Percentiles rank a stretch among this genome's conserved stretches.
These are phyloP conservation scores for Tillandsia leiboldiana DNA, from an alignment of 176 grass and related monocot genomes.

Conservation along the genomic window DNA sequence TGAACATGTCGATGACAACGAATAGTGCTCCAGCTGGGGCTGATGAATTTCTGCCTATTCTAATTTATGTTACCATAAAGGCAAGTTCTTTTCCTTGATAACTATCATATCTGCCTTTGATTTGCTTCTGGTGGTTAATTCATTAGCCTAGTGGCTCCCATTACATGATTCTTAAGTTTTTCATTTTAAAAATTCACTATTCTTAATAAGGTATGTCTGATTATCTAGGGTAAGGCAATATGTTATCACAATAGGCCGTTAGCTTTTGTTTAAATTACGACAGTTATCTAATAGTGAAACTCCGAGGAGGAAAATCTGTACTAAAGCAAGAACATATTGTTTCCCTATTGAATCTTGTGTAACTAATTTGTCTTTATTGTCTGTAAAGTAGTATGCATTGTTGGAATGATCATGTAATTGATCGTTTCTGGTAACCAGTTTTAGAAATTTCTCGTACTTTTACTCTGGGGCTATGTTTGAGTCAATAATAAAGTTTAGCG, in stretches of 20 bases:
- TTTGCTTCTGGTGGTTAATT: constrained; percentile 7
- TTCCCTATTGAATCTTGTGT: background rate
- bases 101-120: constrained; percentile 17
- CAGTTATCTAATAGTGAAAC: background rate
- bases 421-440: no score
- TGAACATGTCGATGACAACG: constrained; percentile 67
- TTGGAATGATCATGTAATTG: no score
- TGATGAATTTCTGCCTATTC: constrained; percentile 94
- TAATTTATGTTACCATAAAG: constrained; percentile 94
- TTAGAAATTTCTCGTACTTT: no score
- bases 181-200: background rate
- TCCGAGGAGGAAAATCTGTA: background rate
- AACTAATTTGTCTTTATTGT: constrained; percentile 1
- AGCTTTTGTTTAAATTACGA: background rate
- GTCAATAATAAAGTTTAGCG: no score
- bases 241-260: background rate
- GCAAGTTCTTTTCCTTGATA: constrained; percentile 27
- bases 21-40: constrained; percentile 55
- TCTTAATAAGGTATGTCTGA: background rate
- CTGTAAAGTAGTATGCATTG: background rate
- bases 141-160: background rate
- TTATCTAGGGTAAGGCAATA: background rate
- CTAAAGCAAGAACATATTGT: background rate
- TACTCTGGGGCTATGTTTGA: no score
- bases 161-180: background rate